phyloP scores from a whole-genome alignment of 192 early-diverging fungal genomes.

The Allomyces javanicus region DNA sequence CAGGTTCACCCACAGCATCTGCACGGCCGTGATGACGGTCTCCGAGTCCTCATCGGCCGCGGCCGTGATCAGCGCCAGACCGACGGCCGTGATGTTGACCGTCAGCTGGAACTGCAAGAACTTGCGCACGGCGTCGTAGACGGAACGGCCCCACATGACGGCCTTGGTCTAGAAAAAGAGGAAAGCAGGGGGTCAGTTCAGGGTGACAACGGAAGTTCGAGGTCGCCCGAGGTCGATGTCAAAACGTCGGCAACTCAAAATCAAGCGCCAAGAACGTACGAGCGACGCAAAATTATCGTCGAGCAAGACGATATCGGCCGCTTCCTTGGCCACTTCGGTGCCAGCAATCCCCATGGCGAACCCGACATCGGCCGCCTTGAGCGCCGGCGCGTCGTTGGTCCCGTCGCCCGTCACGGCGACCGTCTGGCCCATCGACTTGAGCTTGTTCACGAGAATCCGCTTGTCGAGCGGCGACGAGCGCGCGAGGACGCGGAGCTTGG shows the following conservation, averaged over 20 bases:
- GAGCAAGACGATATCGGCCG: constrained; percentile 64
- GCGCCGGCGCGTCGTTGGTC: constrained; percentile 69
- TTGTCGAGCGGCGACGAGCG: constrained; percentile 78
- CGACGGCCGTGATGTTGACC: constrained; percentile 59
- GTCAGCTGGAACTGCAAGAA: constrained; percentile 74
- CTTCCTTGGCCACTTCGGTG: constrained; percentile 68
- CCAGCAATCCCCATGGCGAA: constrained; percentile 86
- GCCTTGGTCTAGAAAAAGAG: constrained; percentile 17
- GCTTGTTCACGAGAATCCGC: constrained; percentile 57
- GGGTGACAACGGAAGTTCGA: too few species aligned
- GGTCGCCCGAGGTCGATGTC: too few species aligned
- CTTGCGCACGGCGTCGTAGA: constrained; percentile 69
- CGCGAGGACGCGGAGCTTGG: constrained; percentile 65
- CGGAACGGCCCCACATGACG: constrained; percentile 58
- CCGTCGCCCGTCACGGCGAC: constrained; percentile 73
- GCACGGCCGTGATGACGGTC: constrained; percentile 68
- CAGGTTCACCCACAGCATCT: constrained; percentile 87
- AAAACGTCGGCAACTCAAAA: too few species aligned
- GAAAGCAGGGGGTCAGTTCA: too few species aligned
- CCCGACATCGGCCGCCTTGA: constrained; percentile 76
- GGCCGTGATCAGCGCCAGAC: constrained; percentile 46
- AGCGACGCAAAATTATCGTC: constrained; percentile 78
- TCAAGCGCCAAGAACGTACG: constrained; percentile 9
- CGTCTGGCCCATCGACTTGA: constrained; percentile 47
- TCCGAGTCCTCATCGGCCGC: constrained; percentile 40